A percentile compares a stretch with the other conserved stretches of the same genome.
Evolutionary conservation across 192 early-diverging fungal genomes (phyloP).

Genomic region (Irineochytrium annulatum): DNA sequence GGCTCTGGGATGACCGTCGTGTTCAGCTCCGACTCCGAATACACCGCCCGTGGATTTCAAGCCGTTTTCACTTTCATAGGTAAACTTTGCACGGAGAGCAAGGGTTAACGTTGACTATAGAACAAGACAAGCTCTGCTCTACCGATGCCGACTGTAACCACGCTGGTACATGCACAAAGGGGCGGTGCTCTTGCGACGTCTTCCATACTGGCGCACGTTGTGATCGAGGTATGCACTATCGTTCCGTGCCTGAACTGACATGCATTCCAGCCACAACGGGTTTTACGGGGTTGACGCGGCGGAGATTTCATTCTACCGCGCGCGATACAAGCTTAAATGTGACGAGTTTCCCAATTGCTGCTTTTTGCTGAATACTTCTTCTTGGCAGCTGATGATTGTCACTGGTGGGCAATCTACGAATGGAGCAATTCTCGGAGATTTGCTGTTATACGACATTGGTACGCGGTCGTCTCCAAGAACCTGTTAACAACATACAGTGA

Average conservation of each 20-base stretch:
- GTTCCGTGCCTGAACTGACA: not conserved
- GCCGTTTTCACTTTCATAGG: constrained; percentile 26
- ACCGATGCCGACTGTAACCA: constrained; percentile 16
- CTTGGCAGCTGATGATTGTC: too few relatives aligned
- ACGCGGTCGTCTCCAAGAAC: too few relatives aligned
- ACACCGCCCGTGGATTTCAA: constrained; percentile 19
- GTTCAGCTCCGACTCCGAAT: constrained; percentile 24
- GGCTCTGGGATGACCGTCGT: constrained; percentile 11
- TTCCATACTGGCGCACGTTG: constrained; percentile 24
- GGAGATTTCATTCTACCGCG: constrained; percentile 26
- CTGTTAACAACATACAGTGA: too few relatives aligned
- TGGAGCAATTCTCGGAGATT: constrained; percentile 15
- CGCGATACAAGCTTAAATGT: constrained; percentile 25
- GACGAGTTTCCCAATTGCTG: not conserved
- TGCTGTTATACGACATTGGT: constrained; percentile 23
- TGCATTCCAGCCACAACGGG: constrained; percentile 10
- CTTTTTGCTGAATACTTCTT: too few relatives aligned
- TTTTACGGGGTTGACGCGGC: constrained; percentile 9
- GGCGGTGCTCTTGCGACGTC: constrained; percentile 18
- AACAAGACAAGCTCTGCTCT: not conserved
- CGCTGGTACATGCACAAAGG: constrained; percentile 14
- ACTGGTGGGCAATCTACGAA: constrained; percentile 7
- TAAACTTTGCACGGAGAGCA: constrained; percentile 9
- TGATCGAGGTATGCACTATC: constrained; percentile 16
- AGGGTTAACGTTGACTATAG: constrained; percentile 1